A percentile compares a stretch with the other conserved stretches of the same genome.
Conservation (phyloP, 169 alveolate genomes). For the Eimeria necatrix region DNA sequence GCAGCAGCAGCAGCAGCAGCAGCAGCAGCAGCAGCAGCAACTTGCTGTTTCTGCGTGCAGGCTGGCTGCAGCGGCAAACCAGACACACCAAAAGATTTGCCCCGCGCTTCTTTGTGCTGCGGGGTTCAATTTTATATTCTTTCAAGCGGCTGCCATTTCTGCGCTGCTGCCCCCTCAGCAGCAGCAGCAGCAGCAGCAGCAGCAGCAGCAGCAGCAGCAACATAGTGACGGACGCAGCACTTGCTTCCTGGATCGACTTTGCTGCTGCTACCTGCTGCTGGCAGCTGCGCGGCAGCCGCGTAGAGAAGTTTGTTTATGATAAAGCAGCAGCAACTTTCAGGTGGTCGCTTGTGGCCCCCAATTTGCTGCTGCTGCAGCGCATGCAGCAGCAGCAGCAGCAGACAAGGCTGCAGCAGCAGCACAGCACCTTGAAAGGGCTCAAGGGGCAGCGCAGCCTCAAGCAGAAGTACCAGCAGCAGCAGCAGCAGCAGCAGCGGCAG, state of each 20-base stretch:
- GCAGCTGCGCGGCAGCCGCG: conserved; percentile 41
- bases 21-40: conserved; percentile 21
- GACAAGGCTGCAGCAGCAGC: background rate
- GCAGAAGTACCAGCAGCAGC: conserved; percentile 2
- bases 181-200: conserved; percentile 39
- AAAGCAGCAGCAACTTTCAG: conserved; percentile 50
- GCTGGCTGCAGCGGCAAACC: conserved; percentile 73
- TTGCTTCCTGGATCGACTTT: conserved; percentile 58
- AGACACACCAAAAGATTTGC: conserved; percentile 69
- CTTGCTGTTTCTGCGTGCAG: conserved; percentile 50
- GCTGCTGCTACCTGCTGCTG: conserved; percentile 75
- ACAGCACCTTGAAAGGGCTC: background rate
- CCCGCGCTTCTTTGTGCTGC: conserved; percentile 52
- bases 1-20: conserved; percentile 39
- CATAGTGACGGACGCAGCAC: background rate
- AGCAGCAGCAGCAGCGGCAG: conserved; percentile 61
- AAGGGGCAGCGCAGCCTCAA: background rate
- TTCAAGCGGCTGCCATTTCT: conserved; percentile 48
- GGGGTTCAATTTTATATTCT: conserved; percentile 28
- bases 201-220: background rate
- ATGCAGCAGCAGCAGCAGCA: conserved; percentile 25
- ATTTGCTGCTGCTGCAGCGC: conserved; percentile 15
- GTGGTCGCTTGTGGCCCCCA: conserved; percentile 62
- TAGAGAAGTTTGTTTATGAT: conserved; percentile 43
- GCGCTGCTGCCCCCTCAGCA: conserved; percentile 12